Conservation (phyloP, 352 stramenopile genomes). For the Globisporangium mamillatum region DNA sequence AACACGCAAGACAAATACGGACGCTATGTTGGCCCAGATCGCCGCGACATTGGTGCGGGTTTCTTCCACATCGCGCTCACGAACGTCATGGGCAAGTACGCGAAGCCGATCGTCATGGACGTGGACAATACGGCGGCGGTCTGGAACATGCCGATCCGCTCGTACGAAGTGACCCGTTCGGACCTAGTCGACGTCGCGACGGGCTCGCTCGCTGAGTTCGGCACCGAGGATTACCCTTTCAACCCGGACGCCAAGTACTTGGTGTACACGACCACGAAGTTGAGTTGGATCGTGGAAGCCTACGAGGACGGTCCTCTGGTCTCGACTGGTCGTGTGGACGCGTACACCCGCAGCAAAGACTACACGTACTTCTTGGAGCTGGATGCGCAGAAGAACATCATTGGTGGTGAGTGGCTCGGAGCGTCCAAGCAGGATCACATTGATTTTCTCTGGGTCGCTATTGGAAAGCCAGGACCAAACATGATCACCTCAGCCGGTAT, state of each 20-base stretch:
- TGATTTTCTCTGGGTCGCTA: conserved; percentile 21
- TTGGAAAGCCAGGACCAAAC: background rate
- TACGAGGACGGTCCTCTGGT: conserved; percentile 10
- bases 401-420: conserved; percentile 15
- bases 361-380: conserved; percentile 21
- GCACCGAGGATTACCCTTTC: conserved; percentile 43
- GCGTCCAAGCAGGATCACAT: conserved; percentile 14
- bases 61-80: conserved; percentile 46
- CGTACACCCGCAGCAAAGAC: conserved; percentile 8
- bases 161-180: conserved; percentile 28
- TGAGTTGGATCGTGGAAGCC: conserved; percentile 40
- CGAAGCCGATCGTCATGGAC: conserved; percentile 41
- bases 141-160: conserved; percentile 61
- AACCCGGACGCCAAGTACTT: conserved; percentile 38
- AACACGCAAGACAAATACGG: conserved; percentile 40
- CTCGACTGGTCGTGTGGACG: conserved; percentile 3
- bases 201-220: conserved; percentile 36
- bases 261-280: conserved; percentile 34
- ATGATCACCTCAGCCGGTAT: conserved; percentile 14
- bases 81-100: conserved; percentile 45
- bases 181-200: conserved; percentile 22
- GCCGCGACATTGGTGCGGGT: conserved; percentile 47
- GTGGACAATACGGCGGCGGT: conserved; percentile 22
- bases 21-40: conserved; percentile 34
- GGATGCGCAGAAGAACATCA: conserved; percentile 14